phyloP scores from a whole-genome alignment of 2,329 filamentous ascomycete genomes.

The Neonectria neomacrospora region DNA sequence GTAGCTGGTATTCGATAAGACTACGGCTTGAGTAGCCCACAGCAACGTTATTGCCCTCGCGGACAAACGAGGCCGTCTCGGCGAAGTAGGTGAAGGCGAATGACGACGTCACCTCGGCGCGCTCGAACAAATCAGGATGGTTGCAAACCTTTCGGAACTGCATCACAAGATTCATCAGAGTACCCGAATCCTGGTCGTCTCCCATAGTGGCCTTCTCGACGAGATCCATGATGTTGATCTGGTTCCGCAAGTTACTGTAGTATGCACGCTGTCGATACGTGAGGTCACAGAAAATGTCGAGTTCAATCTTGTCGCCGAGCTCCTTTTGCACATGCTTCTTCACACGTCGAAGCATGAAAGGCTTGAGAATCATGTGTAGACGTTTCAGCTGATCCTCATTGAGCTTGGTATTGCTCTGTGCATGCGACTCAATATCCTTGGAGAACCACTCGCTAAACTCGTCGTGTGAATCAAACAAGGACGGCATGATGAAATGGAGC shows the following conservation, averaged over 20 bases:
- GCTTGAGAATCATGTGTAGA: constrained; percentile 98
- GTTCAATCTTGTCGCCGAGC: constrained; percentile 97
- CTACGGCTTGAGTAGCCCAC: constrained; percentile 91
- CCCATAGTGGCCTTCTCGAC: constrained; percentile 97
- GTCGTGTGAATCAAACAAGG: constrained; percentile 92
- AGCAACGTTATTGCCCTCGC: constrained; percentile 82
- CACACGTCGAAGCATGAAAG: constrained; percentile 98
- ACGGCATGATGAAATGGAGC: constrained; percentile 99
- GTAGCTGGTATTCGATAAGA: constrained; percentile 84
- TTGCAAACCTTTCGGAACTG: constrained; percentile 99
- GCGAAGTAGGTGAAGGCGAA: constrained; percentile 88
- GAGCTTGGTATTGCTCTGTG: constrained; percentile 98
- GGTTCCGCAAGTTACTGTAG: constrained; percentile 91
- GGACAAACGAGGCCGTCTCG: constrained; percentile 93
- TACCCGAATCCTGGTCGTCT: constrained; percentile 93
- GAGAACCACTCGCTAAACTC: constrained; percentile 96
- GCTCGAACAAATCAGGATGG: constrained; percentile 95
- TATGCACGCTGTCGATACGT: constrained; percentile 96
- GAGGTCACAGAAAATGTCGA: constrained; percentile 95
- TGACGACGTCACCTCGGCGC: constrained; percentile 89
- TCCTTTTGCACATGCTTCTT: constrained; percentile 99
- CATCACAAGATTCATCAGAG: constrained; percentile 99
- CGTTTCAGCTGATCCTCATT: constrained; percentile 98
- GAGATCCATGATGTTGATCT: constrained; percentile 98
- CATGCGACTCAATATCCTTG: constrained; percentile 97